These are phyloP conservation scores for Syzygium malaccense DNA, from an alignment of 441 rosid species.

Conservation along the genomic window DNA sequence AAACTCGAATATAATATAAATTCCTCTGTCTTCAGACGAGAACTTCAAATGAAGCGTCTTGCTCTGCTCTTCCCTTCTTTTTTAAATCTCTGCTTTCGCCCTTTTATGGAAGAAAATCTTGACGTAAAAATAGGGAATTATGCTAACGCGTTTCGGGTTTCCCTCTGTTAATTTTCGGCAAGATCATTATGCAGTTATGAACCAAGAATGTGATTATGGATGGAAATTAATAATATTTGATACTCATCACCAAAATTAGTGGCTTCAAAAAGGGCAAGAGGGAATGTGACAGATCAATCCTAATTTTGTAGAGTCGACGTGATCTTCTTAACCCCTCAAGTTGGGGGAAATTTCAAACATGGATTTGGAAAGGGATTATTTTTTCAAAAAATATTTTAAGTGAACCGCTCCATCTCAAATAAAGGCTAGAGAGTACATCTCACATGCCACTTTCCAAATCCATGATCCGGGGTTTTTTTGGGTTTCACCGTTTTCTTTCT, in stretches of 20 bases:
- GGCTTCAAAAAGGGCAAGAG: background rate
- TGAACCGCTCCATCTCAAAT: background rate
- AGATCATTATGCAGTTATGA: background rate
- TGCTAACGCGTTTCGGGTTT: background rate
- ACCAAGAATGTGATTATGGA: background rate
- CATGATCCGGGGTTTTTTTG: background rate
- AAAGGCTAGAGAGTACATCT: background rate
- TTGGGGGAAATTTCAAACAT: background rate
- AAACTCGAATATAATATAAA: background rate
- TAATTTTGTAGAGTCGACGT: background rate
- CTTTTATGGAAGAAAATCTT: background rate
- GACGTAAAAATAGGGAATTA: background rate
- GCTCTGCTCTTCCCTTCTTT: slow-evolving; percentile 16
- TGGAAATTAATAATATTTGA: no score
- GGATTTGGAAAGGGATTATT: background rate
- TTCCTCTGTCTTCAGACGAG: background rate
- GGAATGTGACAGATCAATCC: background rate
- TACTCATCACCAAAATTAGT: background rate
- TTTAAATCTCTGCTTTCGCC: slow-evolving; percentile 6
- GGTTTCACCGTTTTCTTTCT: background rate
- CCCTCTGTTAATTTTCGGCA: background rate
- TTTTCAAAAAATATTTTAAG: background rate
- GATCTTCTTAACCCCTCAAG: background rate
- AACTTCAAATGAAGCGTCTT: background rate
- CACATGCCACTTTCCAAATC: background rate